Evolutionary conservation across 306 rosid genomes (phyloP), one percentile per base, ranked within the genome.

Genomic region (Pyrus bretschneideri): DNA sequence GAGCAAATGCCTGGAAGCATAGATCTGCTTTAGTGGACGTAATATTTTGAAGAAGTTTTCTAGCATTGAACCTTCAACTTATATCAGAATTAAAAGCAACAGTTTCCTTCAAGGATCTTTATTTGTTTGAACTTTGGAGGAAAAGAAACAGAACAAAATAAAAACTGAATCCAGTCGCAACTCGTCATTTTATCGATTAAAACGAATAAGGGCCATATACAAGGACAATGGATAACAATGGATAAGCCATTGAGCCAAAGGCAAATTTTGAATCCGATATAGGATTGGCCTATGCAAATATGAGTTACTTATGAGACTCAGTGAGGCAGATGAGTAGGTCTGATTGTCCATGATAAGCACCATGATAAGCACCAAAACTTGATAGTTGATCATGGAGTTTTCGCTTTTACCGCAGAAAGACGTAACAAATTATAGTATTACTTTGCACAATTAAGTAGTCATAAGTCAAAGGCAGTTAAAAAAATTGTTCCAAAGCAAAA

Each of bases 1-100:
- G 92, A 64, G 99, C 93, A 82, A 95, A 95, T 35, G 99, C 96
- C 99, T 95, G 89, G 52, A 83, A 76, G 79, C 68, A 81, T 72
- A 74, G 54, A 73, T 60, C 13, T 30, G 18, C n/a, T 23, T 49
- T 29, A 49, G 72, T 65, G 45, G 49, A 27, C 66, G 11, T 25
- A 63, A 49, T 74, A 54, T 25, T 42, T 72, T 71, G 23, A 33
- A 52, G 17, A 38, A 70, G 1, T 22, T 72, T 58, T 40, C 40
- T 25, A 38, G 40, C 46, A 15, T 40, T 17, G 15, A 40, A 38
- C 52, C 44, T 55, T 22, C 35, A 21, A 57, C 42, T 35, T 33
- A 21, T 19, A 60, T 51, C 55, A 78, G 52, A 83, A 74, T 49
- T 67, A 70, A 55, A 71, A 29, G 59, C 30, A 30, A 64, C 42